These are phyloP conservation scores for Candida quercuum DNA, from an alignment of 805 yeast genomes.

Conservation along the genomic window DNA sequence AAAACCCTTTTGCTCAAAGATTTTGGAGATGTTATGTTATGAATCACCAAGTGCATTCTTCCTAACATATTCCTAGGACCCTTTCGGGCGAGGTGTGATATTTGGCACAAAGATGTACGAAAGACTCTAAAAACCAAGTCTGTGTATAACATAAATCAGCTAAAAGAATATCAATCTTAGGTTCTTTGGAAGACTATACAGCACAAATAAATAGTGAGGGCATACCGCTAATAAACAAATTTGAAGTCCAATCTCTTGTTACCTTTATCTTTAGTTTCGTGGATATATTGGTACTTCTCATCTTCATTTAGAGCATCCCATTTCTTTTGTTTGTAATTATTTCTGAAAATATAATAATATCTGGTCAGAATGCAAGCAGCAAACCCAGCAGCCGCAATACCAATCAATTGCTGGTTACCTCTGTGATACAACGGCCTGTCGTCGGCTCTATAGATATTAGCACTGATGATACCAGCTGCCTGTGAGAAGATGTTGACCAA, in stretches of 20 bases:
- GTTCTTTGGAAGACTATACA: too few species aligned
- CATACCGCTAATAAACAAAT: slow-evolving; percentile 28
- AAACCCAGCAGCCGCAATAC: slow-evolving; percentile 29
- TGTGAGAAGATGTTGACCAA: slow-evolving; percentile 62
- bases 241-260: slow-evolving; percentile 52
- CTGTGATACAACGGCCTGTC: slow-evolving; percentile 57
- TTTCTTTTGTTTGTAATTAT: slow-evolving; percentile 34
- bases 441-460: slow-evolving; percentile 49
- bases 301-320: slow-evolving; percentile 50
- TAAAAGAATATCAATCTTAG: too few species aligned
- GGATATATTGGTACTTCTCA: slow-evolving; percentile 43
- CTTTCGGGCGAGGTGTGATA: too few species aligned
- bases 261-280: slow-evolving; percentile 45
- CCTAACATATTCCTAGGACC: too few species aligned
- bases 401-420: slow-evolving; percentile 46
- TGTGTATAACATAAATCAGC: too few species aligned
- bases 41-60: too few species aligned
- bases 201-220: too few species aligned
- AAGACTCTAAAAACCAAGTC: too few species aligned
- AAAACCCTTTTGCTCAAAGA: too few species aligned
- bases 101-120: too few species aligned
- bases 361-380: slow-evolving; percentile 24
- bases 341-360: slow-evolving; percentile 32
- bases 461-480: slow-evolving; percentile 45
- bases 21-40: too few species aligned